A percentile compares a stretch with the other conserved stretches of the same genome.
Conservation (phyloP, 805 yeast genomes). For the Pichia deserticola region DNA sequence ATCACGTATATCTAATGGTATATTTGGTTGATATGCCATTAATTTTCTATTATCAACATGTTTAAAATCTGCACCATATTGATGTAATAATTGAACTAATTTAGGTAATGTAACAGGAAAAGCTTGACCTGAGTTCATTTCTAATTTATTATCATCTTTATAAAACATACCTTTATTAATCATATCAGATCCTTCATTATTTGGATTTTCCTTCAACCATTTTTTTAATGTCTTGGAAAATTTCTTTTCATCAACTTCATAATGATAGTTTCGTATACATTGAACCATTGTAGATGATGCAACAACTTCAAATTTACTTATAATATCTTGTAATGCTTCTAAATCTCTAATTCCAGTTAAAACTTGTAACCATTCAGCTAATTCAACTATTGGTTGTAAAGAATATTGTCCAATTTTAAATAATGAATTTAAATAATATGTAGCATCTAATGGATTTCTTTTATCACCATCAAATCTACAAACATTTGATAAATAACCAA, state of each 20-base stretch:
- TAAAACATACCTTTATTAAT: slow-evolving; percentile 16
- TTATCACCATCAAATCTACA: slow-evolving; percentile 24
- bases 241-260: slow-evolving; percentile 74
- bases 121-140: slow-evolving; percentile 40
- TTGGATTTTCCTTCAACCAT: slow-evolving; percentile 30
- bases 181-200: slow-evolving; percentile 8
- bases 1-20: slow-evolving; percentile 66
- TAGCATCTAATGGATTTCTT: slow-evolving; percentile 39
- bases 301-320: slow-evolving; percentile 46
- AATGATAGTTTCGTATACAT: slow-evolving; percentile 66
- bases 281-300: slow-evolving; percentile 66
- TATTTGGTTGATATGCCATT: slow-evolving; percentile 56
- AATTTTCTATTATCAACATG: slow-evolving; percentile 50
- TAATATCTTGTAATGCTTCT: slow-evolving; percentile 50
- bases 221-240: slow-evolving; percentile 47
- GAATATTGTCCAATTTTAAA: slow-evolving; percentile 59
- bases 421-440: slow-evolving; percentile 58
- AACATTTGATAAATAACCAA: slow-evolving; percentile 21
- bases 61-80: slow-evolving; percentile 72
- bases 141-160: slow-evolving; percentile 26
- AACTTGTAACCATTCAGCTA: slow-evolving; percentile 87
- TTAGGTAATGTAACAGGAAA: slow-evolving; percentile 64
- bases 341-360: slow-evolving; percentile 53
- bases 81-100: slow-evolving; percentile 59
- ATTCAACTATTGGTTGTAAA: slow-evolving; percentile 64